Evolutionary conservation across 345 rosid species (phyloP), one percentile per base, ranked within the genome.

Genomic region (Rhodamnia argentea): DNA sequence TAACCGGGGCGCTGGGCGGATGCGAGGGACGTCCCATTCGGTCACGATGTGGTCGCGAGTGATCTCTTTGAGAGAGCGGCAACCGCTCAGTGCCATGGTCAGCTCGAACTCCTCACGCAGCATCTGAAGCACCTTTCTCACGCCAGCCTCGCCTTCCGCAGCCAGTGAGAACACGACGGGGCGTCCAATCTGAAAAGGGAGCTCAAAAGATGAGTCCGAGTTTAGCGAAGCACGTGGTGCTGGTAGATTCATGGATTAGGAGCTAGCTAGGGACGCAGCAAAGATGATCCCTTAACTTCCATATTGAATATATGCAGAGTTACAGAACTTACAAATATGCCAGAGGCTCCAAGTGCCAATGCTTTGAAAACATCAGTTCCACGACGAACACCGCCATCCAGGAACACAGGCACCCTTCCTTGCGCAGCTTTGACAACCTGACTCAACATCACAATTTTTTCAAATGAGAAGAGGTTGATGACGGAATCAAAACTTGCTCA

Each of bases 321-420:
- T 74, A 7, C 14, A 83, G 23, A 84, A 90, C 99, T 91, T 91
- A 96, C 99, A 91, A 97, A 97, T 88, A 96, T 91, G 89, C 98
- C 99, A 14, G 98, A 92, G 62, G 99, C 99, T 75, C 99, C 99
- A 16, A 97, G 91, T 83, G 99, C 99, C 89, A 97, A 89, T 32
- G 99, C 99, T 91, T 97, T 97, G 91, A 97, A 97, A 62, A 97
- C 99, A 88, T 97, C 99, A 2, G 99, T 97, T 90, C 99, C 99
- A 85, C 98, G 99, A 9, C 99, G 95, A 85, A 97, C 94, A 44
- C 99, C 99, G 18, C 99, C 98, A 64, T 97, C 99, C 7, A 97
- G 96, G 83, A 97, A 97, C 47, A 97, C 99, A 20, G 98, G 99
- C 84, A 97, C 88, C 57, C 93, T 90, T 86, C 98, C 98, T 88